These are phyloP conservation scores for Metarhizium anisopliae DNA, from an alignment of 2,329 filamentous ascomycete species.

Conservation along the genomic window DNA sequence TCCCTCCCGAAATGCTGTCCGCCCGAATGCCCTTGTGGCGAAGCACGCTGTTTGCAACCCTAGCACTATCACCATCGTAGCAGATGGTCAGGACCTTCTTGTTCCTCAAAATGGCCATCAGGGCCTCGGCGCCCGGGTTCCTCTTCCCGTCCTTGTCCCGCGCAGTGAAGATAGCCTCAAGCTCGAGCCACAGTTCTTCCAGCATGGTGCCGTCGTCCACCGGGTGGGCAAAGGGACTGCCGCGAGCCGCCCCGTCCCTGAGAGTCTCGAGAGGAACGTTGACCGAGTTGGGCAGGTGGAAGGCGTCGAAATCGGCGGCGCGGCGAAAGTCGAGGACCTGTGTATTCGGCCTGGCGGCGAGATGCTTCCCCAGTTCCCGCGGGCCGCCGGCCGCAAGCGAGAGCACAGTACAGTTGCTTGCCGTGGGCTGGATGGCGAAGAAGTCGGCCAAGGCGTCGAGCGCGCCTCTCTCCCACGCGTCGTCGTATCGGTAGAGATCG, in stretches of 20 bases:
- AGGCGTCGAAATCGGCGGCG: conserved; percentile 29
- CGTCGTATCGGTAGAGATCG: conserved; percentile 46
- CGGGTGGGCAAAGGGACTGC: conserved; percentile 28
- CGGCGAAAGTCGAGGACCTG: conserved; percentile 36
- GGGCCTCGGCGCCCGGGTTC: conserved; percentile 16
- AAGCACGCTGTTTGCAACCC: conserved; percentile 45
- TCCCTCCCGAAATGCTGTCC: conserved; percentile 36
- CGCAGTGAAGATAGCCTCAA: conserved; percentile 34
- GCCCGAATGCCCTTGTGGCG: conserved; percentile 39
- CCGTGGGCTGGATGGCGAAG: conserved; percentile 16
- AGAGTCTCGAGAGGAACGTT: conserved; percentile 34
- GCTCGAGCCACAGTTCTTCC: conserved; percentile 36
- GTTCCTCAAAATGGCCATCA: conserved; percentile 20
- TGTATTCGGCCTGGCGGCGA: conserved; percentile 18
- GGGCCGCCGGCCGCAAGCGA: conserved; percentile 10
- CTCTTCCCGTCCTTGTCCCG: conserved; percentile 17
- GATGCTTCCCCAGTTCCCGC: conserved; percentile 16
- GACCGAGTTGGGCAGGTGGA: conserved; percentile 35
- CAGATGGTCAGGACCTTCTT: conserved; percentile 38
- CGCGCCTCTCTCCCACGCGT: conserved; percentile 41
- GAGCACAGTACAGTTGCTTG: conserved; percentile 15
- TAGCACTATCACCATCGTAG: conserved; percentile 43
- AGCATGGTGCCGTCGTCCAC: conserved; percentile 37
- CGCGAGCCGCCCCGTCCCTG: conserved; percentile 16
- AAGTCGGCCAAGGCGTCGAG: conserved; percentile 29